A percentile compares a stretch with the other conserved stretches of the same genome.
Evolutionary conservation across 1,284 basidiomycete species (phyloP).

Genomic region (Kwoniella shivajii): DNA sequence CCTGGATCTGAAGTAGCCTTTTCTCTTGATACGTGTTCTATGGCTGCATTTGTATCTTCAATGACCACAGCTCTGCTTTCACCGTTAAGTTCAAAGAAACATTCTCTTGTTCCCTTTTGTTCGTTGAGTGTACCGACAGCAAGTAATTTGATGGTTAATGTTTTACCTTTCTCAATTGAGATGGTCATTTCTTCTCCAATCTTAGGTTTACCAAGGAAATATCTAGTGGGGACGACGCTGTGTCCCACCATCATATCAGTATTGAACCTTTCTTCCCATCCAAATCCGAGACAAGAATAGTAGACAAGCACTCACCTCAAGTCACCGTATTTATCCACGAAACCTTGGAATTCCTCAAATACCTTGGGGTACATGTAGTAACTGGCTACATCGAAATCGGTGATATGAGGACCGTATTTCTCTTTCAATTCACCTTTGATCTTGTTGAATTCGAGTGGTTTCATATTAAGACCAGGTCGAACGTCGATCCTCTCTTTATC

Average conservation of each 20-base stretch:
- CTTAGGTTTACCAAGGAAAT: constrained; percentile 91
- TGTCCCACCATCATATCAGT: not conserved
- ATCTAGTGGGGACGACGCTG: constrained; percentile 91
- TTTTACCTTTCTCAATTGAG: constrained; percentile 96
- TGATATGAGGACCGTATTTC: constrained; percentile 94
- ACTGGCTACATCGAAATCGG: constrained; percentile 87
- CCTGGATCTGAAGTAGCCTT: constrained; percentile 92
- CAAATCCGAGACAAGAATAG: no score
- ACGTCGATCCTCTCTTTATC: constrained; percentile 91
- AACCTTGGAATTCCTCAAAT: constrained; percentile 95
- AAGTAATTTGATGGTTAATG: constrained; percentile 92
- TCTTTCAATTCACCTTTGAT: constrained; percentile 89
- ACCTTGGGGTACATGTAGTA: constrained; percentile 78
- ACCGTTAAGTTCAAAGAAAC: constrained; percentile 97
- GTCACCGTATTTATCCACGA: constrained; percentile 94
- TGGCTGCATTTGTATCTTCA: constrained; percentile 93
- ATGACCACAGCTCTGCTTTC: constrained; percentile 93
- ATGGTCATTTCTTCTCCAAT: constrained; percentile 96
- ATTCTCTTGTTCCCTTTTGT: constrained; percentile 87
- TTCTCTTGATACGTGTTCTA: constrained; percentile 90
- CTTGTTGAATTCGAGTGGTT: constrained; percentile 91
- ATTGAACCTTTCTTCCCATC: no score
- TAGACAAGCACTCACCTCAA: constrained; percentile 69
- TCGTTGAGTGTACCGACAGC: constrained; percentile 92
- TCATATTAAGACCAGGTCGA: constrained; percentile 84